Evolutionary conservation across 495 filamentous ascomycete genomes (phyloP), one percentile per base, ranked within the genome.

Genomic region (Aspergillus haitiensis): DNA sequence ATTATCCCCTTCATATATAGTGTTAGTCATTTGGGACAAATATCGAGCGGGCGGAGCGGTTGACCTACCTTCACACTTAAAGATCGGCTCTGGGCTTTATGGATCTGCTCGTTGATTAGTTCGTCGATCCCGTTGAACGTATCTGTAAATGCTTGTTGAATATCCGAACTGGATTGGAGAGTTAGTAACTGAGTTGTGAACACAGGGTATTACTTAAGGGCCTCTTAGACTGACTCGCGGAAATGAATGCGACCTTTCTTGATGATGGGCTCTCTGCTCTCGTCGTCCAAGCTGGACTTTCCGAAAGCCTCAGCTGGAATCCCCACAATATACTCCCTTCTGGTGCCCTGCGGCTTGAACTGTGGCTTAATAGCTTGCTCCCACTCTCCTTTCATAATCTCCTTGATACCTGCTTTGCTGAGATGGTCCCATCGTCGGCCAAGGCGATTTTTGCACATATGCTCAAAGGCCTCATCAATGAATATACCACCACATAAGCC

Each of bases 321-420:
- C 7, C 46, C 46, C 13, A 58, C 55, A 42, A 50, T 58, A 27
- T 37, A 58, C 21, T 58, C 55, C 6, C 50, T 58, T 34, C 47
- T 58, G n/a, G 45, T 18, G n/a, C 35, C 34, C 33, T 58, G 55
- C 2, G 55, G 55, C n/a, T 48, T 50, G 35, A 39, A 58, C 44
- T 58, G 55, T 1, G 55, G 55, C 33, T 58, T 58, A 35, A 58
- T 58, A 27, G 34, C 55, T 15, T 50, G 33, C 16, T 58, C 55
- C 55, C 55, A 58, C 18, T 58, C 55, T n/a, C 55, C 55, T 12
- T 58, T 58, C 42, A 58, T 27, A 33, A 58, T 58, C 46, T 58
- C 46, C 35, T 58, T 58, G 34, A 58, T 58, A 2, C 55, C 55
- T 5, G 55, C 55, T 27, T 58, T 58, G 55, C 55, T 58, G 45